These are phyloP conservation scores for Magnolia sinica DNA, from an alignment of 164 flowering plant species.

Conservation along the genomic window DNA sequence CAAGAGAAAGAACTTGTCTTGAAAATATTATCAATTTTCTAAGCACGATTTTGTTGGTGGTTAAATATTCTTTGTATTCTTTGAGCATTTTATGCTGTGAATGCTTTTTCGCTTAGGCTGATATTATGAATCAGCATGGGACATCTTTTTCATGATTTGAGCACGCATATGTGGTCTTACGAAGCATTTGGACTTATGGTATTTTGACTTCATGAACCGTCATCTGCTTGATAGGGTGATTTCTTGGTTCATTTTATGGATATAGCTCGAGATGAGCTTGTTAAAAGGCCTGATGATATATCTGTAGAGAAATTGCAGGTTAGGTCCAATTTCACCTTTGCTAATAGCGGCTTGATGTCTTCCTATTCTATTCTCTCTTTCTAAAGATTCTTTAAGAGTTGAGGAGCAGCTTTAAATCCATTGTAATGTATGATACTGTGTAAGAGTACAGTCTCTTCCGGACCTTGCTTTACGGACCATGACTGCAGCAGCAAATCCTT, in stretches of 20 bases:
- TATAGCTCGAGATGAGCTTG: slow-evolving; percentile 87
- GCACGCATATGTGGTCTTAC: neutral
- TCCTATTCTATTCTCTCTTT: no score
- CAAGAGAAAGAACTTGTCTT: neutral
- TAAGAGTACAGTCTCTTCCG: no score
- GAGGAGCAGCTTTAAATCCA: no score
- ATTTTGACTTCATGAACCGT: neutral
- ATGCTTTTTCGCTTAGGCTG: no score
- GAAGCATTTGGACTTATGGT: neutral
- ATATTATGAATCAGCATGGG: neutral
- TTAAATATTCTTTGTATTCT: neutral
- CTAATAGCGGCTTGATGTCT: no score
- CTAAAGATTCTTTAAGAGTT: no score
- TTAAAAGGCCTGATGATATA: no score
- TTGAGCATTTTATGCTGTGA: neutral
- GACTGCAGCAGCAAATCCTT: no score
- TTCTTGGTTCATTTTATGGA: slow-evolving; percentile 99
- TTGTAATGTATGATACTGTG: no score
- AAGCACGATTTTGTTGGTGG: neutral
- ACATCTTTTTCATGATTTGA: neutral
- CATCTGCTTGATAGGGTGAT: slow-evolving; percentile 58
- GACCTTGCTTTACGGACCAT: no score
- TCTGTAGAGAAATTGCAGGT: no score
- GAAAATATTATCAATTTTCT: neutral
- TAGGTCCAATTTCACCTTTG: no score